Conservation (phyloP, 2,329 filamentous ascomycete genomes). For the Cyphellophora europaea region DNA sequence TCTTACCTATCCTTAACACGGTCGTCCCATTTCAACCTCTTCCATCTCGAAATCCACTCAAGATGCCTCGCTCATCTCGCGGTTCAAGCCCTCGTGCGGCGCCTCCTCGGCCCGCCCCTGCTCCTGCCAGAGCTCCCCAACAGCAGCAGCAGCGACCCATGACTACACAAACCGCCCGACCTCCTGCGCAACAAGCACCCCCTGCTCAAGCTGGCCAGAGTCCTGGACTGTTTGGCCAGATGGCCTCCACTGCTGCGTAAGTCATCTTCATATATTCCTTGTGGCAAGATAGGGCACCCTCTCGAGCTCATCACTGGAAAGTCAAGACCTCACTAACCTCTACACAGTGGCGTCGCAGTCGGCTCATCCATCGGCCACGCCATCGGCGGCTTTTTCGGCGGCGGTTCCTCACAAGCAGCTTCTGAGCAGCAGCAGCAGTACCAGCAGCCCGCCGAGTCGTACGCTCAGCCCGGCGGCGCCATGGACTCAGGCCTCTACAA, state of each 20-base stretch:
- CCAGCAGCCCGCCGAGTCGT: constrained; percentile 42
- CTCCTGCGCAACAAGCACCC: constrained; percentile 41
- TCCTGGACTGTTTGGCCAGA: constrained; percentile 86
- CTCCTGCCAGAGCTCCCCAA: constrained; percentile 22
- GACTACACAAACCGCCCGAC: constrained; percentile 40
- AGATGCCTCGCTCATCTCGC: constrained; percentile 69
- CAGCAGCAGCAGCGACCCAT: constrained; percentile 36
- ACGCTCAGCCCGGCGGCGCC: constrained; percentile 35
- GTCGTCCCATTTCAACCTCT: background rate
- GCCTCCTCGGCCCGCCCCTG: constrained; percentile 55
- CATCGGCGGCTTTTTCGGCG: constrained; percentile 78
- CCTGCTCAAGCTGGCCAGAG: constrained; percentile 46
- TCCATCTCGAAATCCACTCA: constrained; percentile 19
- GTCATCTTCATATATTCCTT: no score
- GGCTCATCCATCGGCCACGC: constrained; percentile 93
- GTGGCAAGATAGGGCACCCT: constrained; percentile 1
- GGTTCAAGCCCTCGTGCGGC: constrained; percentile 40
- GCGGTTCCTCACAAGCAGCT: constrained; percentile 51
- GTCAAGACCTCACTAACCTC: constrained; percentile 3
- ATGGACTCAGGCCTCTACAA: constrained; percentile 38
- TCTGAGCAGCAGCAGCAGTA: constrained; percentile 40
- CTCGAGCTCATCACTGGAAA: background rate
- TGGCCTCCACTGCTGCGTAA: constrained; percentile 96
- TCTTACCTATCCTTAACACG: background rate
- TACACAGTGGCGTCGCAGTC: constrained; percentile 79